Evolutionary conservation across 805 yeast species (phyloP).

Genomic region (Candida andamanensis): DNA sequence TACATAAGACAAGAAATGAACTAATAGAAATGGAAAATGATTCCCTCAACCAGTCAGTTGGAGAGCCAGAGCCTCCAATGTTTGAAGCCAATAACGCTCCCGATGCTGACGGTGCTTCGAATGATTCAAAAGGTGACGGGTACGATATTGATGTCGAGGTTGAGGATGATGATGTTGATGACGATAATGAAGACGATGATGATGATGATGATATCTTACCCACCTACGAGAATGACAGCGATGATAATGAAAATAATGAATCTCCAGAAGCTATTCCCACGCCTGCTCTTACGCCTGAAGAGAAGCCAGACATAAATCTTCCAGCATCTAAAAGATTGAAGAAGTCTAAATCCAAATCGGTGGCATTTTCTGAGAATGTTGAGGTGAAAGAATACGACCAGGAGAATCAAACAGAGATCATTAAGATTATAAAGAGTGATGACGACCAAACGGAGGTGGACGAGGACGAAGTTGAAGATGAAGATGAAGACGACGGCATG

Average conservation of each 20-base stretch:
- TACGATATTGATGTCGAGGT: conserved; percentile 19
- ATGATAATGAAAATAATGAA: too few species aligned
- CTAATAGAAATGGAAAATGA: conserved; percentile 23
- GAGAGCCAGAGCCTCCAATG: too few species aligned
- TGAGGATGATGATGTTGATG: background rate
- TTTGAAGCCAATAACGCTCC: background rate
- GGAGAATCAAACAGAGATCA: conserved; percentile 26
- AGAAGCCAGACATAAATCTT: conserved; percentile 2
- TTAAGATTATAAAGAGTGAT: conserved; percentile 19
- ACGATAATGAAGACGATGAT: conserved; percentile 14
- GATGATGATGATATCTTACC: conserved; percentile 20
- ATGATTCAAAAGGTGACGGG: background rate
- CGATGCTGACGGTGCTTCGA: background rate
- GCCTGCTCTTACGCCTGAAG: conserved; percentile 1
- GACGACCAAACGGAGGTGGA: conserved; percentile 14
- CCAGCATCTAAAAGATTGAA: conserved; percentile 9
- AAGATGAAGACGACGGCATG: conserved; percentile 10
- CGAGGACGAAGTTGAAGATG: conserved; percentile 13
- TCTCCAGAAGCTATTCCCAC: conserved; percentile 5
- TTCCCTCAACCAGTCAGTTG: conserved; percentile 2
- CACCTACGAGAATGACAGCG: conserved; percentile 18
- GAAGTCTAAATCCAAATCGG: conserved; percentile 24
- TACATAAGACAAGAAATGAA: conserved; percentile 27
- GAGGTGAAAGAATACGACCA: conserved; percentile 38
- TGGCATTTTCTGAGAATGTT: conserved; percentile 38